Evolutionary conservation across 768 basidiomycete species (phyloP).

Genomic region (Kwoniella botswanensis): DNA sequence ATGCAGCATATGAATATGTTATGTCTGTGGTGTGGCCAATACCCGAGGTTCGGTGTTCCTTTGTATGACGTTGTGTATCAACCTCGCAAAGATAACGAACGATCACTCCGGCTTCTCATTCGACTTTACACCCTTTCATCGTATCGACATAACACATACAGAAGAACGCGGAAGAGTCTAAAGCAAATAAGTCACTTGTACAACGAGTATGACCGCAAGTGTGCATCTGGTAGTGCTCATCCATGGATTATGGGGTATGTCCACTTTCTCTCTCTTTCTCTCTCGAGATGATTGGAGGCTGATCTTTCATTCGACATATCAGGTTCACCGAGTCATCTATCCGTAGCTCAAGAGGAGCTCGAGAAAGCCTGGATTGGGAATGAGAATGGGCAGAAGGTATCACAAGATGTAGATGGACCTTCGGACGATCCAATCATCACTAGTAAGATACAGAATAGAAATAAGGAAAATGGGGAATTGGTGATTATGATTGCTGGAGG

Average conservation of each 20-base stretch:
- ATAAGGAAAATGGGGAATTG: slow-evolving; percentile 23
- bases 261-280: no score
- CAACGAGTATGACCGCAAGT: not conserved
- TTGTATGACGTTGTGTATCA: no score
- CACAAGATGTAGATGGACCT: slow-evolving; percentile 18
- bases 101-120: no score
- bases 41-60: no score
- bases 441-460: not conserved
- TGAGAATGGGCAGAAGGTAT: not conserved
- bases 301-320: no score
- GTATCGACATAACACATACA: no score
- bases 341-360: slow-evolving; percentile 36
- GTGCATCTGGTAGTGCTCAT: slow-evolving; percentile 49
- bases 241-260: slow-evolving; percentile 50
- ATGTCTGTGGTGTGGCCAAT: no score
- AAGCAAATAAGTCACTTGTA: no score
- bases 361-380: slow-evolving; percentile 18
- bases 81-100: no score
- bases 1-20: no score
- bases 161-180: no score
- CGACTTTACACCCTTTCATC: no score
- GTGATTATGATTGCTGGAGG: slow-evolving; percentile 45
- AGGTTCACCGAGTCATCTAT: slow-evolving; percentile 25
- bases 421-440: slow-evolving; percentile 23
- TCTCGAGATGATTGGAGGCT: not conserved